These are phyloP conservation scores for Amaranthus hypochondriacus DNA, from an alignment of 148 eudicot genomes.

Conservation along the genomic window DNA sequence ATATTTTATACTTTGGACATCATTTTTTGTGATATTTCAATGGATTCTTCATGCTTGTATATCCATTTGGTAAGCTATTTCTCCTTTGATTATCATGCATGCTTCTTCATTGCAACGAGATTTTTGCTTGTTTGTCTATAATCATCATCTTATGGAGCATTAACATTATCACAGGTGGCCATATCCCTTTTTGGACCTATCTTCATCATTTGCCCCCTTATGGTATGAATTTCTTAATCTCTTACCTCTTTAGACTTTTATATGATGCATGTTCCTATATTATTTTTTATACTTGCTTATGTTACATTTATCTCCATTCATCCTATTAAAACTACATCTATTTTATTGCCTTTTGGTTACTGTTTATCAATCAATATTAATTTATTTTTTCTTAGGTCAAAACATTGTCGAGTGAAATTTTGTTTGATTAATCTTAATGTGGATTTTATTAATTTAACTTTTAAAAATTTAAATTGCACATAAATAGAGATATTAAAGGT, in stretches of 20 bases:
- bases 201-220: slow-evolving; percentile 68
- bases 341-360: too few species aligned
- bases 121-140: not conserved
- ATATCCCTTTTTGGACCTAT: slow-evolving; percentile 92
- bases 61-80: slow-evolving; percentile 47
- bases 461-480: too few species aligned
- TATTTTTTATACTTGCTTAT: too few species aligned
- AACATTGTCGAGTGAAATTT: too few species aligned
- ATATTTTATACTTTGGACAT: slow-evolving; percentile 73
- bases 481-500: too few species aligned
- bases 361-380: too few species aligned
- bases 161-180: slow-evolving; percentile 76
- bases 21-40: slow-evolving; percentile 59
- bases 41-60: slow-evolving; percentile 79
- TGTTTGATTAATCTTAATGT: too few species aligned
- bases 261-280: too few species aligned
- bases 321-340: too few species aligned
- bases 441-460: too few species aligned
- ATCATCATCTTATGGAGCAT: slow-evolving; percentile 15
- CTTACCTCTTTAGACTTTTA: not conserved
- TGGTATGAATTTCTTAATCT: slow-evolving; percentile 46
- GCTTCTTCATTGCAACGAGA: slow-evolving; percentile 2
- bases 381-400: too few species aligned
- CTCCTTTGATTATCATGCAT: not conserved
- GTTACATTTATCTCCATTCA: too few species aligned